A percentile compares a stretch with the other conserved stretches of the same genome.
These are phyloP conservation scores for Plasmopara muralis DNA, from an alignment of 352 stramenopile species.

Conservation along the genomic window DNA sequence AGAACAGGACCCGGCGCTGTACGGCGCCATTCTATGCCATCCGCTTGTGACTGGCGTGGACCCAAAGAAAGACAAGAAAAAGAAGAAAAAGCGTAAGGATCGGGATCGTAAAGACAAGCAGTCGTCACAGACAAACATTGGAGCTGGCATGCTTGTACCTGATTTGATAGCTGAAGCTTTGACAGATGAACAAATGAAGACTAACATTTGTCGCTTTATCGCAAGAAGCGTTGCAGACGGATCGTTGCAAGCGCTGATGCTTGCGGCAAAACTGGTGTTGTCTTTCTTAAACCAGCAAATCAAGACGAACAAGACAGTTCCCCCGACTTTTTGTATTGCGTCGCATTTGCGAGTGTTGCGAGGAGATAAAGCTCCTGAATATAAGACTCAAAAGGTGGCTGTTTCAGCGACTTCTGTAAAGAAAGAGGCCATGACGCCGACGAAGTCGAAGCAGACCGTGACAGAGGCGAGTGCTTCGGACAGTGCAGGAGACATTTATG, in stretches of 20 bases:
- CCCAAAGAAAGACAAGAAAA: constrained; percentile 72
- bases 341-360: constrained; percentile 72
- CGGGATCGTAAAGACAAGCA: constrained; percentile 69
- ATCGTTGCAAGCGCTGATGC: constrained; percentile 64
- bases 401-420: constrained; percentile 2
- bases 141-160: constrained; percentile 56
- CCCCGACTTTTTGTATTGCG: constrained; percentile 38
- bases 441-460: constrained; percentile 27
- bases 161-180: constrained; percentile 62
- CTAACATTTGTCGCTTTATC: constrained; percentile 72
- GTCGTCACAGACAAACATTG: constrained; percentile 23
- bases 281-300: constrained; percentile 34
- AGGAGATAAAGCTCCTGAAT: constrained; percentile 55
- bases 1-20: constrained; percentile 73
- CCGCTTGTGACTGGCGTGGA: constrained; percentile 74
- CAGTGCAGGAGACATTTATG: constrained; percentile 20
- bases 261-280: constrained; percentile 65
- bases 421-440: constrained; percentile 30
- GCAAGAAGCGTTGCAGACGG: constrained; percentile 68
- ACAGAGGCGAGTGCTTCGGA: constrained; percentile 17
- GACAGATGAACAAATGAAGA: constrained; percentile 39
- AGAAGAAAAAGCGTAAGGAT: constrained; percentile 84
- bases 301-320: constrained; percentile 8
- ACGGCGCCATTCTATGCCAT: constrained; percentile 79
- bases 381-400: constrained; percentile 18